Conservation (phyloP, 2,329 filamentous ascomycete genomes). For the Fusarium nurragi region DNA sequence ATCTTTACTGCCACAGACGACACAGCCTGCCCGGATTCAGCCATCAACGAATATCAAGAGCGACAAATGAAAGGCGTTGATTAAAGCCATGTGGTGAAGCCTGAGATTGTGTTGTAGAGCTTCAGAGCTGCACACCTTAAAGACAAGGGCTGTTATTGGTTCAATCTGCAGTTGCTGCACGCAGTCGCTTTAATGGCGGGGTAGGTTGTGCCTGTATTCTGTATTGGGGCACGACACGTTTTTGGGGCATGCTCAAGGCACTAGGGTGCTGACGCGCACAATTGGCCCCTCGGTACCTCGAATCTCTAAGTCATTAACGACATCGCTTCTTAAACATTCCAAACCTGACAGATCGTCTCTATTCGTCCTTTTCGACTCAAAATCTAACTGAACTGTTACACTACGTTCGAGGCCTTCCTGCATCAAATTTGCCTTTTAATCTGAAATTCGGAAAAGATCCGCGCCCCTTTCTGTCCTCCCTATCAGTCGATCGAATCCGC, state of each 20-base stretch:
- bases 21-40: neutral
- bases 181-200: slow-evolving; percentile 23
- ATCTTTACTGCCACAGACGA: neutral
- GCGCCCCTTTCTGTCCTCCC: slow-evolving; percentile 13
- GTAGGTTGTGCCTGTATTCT: slow-evolving; percentile 15
- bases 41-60: neutral
- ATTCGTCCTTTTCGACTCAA: neutral
- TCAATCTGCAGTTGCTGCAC: neutral
- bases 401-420: neutral
- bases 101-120: slow-evolving; percentile 16
- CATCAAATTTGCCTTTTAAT: neutral
- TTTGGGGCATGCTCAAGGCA: slow-evolving; percentile 22
- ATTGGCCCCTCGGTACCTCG: slow-evolving; percentile 33
- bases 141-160: slow-evolving; percentile 43
- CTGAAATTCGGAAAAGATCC: slow-evolving; percentile 2
- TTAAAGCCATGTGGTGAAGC: slow-evolving; percentile 36
- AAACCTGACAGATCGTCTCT: slow-evolving; percentile 15
- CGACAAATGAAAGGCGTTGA: slow-evolving; percentile 35
- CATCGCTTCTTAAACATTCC: slow-evolving; percentile 14
- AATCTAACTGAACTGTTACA: neutral
- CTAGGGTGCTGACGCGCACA: slow-evolving; percentile 43
- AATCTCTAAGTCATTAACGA: slow-evolving; percentile 27
- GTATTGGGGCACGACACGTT: slow-evolving; percentile 29
- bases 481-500: slow-evolving; percentile 18
- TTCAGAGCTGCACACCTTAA: slow-evolving; percentile 43